Conservation (phyloP, 2,329 filamentous ascomycete genomes). For the Aspergillus flavus region DNA sequence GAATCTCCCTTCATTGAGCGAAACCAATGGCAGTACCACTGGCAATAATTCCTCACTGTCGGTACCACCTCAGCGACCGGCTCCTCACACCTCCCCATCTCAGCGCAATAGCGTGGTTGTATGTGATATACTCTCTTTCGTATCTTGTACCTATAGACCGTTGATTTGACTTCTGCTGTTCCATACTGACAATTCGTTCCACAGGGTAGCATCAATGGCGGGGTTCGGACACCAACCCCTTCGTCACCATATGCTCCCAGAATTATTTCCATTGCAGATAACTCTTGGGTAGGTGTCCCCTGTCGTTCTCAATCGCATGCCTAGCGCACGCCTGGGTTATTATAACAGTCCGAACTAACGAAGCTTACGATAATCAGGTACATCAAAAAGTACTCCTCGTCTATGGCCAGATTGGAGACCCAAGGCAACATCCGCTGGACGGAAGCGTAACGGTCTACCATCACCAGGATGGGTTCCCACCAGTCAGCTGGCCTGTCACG, state of each 20-base stretch:
- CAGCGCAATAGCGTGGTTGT: constrained; percentile 49
- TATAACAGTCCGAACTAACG: constrained; percentile 12
- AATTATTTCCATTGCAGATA: constrained; percentile 76
- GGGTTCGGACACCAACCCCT: constrained; percentile 57
- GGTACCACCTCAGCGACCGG: constrained; percentile 51
- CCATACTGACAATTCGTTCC: constrained; percentile 5
- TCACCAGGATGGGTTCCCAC: constrained; percentile 81
- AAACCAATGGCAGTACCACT: constrained; percentile 54
- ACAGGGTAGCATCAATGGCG: constrained; percentile 41
- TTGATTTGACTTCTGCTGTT: neutral
- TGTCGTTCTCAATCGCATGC: neutral
- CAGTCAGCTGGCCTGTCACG: constrained; percentile 82
- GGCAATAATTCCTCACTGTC: constrained; percentile 35
- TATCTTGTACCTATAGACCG: neutral
- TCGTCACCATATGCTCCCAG: constrained; percentile 80
- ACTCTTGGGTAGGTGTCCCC: constrained; percentile 73
- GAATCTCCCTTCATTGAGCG: constrained; percentile 54
- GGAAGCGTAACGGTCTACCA: constrained; percentile 79
- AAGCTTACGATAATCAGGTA: constrained; percentile 57
- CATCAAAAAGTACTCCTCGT: constrained; percentile 88
- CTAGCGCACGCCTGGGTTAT: neutral
- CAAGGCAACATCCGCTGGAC: constrained; percentile 68
- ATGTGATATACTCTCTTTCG: constrained; percentile 23
- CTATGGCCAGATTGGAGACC: constrained; percentile 78
- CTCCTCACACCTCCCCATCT: constrained; percentile 41